Conservation (phyloP, 179 eudicot genomes). For the Silene noctiflora region DNA sequence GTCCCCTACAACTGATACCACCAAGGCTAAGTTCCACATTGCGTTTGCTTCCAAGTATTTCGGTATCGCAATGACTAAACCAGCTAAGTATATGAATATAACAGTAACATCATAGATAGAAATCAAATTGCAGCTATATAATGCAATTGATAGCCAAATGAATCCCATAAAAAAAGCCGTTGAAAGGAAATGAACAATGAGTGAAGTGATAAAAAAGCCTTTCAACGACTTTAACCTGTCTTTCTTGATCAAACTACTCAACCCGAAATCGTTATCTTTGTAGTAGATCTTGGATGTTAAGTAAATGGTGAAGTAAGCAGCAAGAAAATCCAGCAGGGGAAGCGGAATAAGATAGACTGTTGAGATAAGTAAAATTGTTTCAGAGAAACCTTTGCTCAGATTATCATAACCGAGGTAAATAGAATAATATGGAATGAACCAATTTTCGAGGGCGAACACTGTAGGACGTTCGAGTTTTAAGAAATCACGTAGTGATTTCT, state of each 20-base stretch:
- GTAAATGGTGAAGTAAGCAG: slow-evolving; percentile 14
- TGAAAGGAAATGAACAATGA: slow-evolving; percentile 6
- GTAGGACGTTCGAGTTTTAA: not conserved
- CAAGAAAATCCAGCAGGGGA: slow-evolving; percentile 10
- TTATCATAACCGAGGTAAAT: not conserved
- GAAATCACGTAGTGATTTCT: slow-evolving; percentile 8
- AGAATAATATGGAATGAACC: slow-evolving; percentile 1
- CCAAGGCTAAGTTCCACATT: slow-evolving; percentile 14
- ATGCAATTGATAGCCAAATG: not conserved
- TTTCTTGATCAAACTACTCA: not conserved
- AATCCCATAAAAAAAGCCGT: slow-evolving; percentile 10
- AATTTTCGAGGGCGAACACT: not conserved
- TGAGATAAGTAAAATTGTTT: not conserved
- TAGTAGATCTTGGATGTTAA: slow-evolving; percentile 7
- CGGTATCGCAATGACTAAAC: not conserved
- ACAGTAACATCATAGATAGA: not conserved
- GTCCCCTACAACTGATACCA: slow-evolving; percentile 19
- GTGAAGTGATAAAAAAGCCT: slow-evolving; percentile 16
- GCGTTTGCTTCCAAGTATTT: slow-evolving; percentile 19
- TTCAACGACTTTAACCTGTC: slow-evolving; percentile 4
- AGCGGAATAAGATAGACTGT: slow-evolving; percentile 18
- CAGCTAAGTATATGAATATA: not conserved
- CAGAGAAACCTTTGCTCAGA: not conserved
- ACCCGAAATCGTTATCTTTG: not conserved
- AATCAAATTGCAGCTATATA: not conserved